phyloP scores from a whole-genome alignment of 176 grass and related monocot species.

The Aegilops sharonensis region DNA sequence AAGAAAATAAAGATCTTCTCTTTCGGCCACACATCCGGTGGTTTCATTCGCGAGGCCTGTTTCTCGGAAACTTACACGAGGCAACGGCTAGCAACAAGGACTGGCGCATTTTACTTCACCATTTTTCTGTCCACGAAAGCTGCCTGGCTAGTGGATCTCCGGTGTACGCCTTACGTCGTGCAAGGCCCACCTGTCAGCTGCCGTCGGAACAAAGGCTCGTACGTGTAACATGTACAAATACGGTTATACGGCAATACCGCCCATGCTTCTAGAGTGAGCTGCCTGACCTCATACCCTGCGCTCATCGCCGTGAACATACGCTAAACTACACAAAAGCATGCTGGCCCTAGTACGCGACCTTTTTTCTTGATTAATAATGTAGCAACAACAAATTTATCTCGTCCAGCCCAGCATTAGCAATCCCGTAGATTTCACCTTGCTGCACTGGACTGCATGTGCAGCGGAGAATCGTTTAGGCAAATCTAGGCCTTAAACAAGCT shows the following conservation, averaged over 20 bases:
- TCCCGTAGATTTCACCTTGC: conserved; percentile 20
- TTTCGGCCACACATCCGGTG: neutral
- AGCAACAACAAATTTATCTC: conserved; percentile 17
- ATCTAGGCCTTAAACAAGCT: conserved; percentile 15
- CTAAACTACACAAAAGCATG: conserved; percentile 11
- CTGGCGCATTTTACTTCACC: too few relatives aligned
- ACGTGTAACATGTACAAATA: neutral
- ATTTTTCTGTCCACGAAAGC: too few relatives aligned
- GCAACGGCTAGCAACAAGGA: too few relatives aligned
- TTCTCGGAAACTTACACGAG: too few relatives aligned
- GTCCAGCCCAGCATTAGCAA: too few relatives aligned
- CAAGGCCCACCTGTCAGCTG: neutral
- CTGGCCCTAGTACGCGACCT: neutral
- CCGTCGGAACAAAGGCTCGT: fast-evolving
- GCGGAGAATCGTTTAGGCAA: conserved; percentile 34
- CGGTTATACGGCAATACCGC: neutral
- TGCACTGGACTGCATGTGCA: conserved; percentile 29
- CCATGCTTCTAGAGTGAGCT: neutral
- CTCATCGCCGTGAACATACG: neutral
- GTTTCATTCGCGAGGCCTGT: neutral
- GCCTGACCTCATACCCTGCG: conserved; percentile 9
- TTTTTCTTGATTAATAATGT: neutral
- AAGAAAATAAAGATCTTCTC: neutral
- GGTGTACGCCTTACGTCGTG: fast-evolving
- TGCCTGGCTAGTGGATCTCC: neutral